A percentile compares a stretch with the other conserved stretches of the same genome.
These are phyloP conservation scores for Volvox africanus DNA, from an alignment of 139 green algal species.

Conservation along the genomic window DNA sequence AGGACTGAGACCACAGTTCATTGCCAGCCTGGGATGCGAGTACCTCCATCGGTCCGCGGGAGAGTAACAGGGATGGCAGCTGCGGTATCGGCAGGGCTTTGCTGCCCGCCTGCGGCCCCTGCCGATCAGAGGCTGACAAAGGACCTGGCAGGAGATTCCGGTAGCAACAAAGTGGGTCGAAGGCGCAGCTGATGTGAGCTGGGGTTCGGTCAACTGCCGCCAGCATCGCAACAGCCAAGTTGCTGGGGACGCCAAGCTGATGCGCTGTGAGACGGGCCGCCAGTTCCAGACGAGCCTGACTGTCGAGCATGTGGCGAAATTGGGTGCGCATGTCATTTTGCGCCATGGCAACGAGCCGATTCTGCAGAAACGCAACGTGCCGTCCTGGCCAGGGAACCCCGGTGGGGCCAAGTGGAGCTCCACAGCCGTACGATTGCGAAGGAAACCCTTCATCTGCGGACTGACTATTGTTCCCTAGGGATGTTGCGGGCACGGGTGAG, in stretches of 20 bases:
- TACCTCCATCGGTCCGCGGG: too few species aligned
- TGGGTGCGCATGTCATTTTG: slow-evolving; percentile 29
- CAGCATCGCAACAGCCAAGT: slow-evolving; percentile 18
- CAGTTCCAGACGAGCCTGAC: slow-evolving; percentile 15
- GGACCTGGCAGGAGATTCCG: too few species aligned
- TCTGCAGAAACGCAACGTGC: background rate
- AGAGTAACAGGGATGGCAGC: background rate
- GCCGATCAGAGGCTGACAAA: background rate
- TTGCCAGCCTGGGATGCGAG: too few species aligned
- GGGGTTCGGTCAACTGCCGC: background rate
- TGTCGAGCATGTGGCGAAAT: slow-evolving; percentile 17
- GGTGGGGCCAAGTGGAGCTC: background rate
- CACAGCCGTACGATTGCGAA: background rate
- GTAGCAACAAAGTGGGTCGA: background rate
- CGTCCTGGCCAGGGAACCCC: background rate
- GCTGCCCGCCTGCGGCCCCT: too few species aligned
- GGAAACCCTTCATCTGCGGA: background rate
- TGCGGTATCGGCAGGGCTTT: background rate
- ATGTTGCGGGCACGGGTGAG: background rate
- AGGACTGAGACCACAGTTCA: too few species aligned
- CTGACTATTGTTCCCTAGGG: background rate
- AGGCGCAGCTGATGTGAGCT: background rate
- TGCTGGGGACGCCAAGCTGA: background rate
- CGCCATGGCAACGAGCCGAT: slow-evolving; percentile 16
- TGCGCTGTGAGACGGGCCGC: background rate